These are phyloP conservation scores for Torulaspora franciscae DNA, from an alignment of 805 yeast species.

Conservation along the genomic window DNA sequence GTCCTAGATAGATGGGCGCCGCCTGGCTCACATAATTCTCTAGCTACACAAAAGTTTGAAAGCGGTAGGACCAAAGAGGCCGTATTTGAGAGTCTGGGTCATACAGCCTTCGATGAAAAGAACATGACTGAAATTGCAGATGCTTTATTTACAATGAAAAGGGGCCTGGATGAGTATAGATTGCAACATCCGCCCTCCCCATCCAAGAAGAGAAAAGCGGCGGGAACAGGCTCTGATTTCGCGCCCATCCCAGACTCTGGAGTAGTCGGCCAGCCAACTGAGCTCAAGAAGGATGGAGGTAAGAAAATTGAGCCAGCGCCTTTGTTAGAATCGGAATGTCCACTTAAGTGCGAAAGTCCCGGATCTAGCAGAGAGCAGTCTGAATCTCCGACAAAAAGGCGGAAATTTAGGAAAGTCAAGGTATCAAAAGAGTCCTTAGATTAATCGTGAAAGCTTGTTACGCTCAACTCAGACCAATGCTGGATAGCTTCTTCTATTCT, in stretches of 20 bases:
- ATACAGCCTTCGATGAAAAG: not conserved
- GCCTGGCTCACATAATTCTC: conserved; percentile 27
- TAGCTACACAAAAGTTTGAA: conserved; percentile 19
- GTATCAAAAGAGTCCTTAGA: conserved; percentile 7
- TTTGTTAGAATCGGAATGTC: conserved; percentile 1
- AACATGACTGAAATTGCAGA: conserved; percentile 4
- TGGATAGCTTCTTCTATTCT: conserved; percentile 2
- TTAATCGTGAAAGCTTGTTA: not conserved
- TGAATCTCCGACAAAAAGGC: conserved; percentile 15
- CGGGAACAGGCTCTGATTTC: conserved; percentile 7
- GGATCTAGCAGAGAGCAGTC: conserved; percentile 6
- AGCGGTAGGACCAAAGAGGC: conserved; percentile 5
- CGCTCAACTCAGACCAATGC: conserved; percentile 6
- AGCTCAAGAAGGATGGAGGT: not conserved
- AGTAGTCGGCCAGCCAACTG: not conserved
- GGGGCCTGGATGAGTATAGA: conserved; percentile 5
- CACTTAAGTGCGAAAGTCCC: conserved; percentile 1
- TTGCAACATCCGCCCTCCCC: conserved; percentile 6
- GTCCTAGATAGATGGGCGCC: conserved; percentile 35
- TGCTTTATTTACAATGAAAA: conserved; percentile 2
- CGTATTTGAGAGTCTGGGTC: conserved; percentile 5
- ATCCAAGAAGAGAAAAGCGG: conserved; percentile 7
- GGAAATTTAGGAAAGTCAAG: conserved; percentile 14
- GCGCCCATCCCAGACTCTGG: conserved; percentile 2
- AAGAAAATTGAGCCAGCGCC: not conserved